Conservation (phyloP, 805 yeast species). For the Ogataea henricii region DNA sequence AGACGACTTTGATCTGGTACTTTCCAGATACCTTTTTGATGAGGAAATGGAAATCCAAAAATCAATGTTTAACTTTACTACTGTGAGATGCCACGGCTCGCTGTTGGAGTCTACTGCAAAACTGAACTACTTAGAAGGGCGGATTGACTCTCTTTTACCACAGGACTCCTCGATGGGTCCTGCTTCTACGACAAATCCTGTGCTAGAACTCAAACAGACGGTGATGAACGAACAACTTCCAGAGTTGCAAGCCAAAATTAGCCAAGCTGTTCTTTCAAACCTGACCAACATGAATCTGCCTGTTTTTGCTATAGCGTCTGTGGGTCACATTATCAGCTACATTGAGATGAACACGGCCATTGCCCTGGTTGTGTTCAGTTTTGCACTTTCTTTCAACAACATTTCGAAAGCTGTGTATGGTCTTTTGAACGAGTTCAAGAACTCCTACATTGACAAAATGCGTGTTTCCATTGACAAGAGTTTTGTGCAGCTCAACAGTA, state of each 20-base stretch:
- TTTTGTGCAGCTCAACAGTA: constrained; percentile 18
- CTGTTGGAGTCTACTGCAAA: constrained; percentile 28
- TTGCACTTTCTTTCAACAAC: constrained; percentile 30
- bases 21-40: constrained; percentile 32
- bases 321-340: constrained; percentile 31
- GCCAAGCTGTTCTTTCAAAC: constrained; percentile 25
- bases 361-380: constrained; percentile 31
- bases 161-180: neutral
- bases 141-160: constrained; percentile 31
- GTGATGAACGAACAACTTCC: constrained; percentile 29
- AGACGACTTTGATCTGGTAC: constrained; percentile 35
- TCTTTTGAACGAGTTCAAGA: constrained; percentile 24
- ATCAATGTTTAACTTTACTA: constrained; percentile 26
- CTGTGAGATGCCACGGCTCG: constrained; percentile 34
- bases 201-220: constrained; percentile 19
- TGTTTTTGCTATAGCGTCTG: constrained; percentile 24
- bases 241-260: constrained; percentile 28
- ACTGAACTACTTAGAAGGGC: constrained; percentile 35
- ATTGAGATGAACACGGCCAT: constrained; percentile 30
- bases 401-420: constrained; percentile 25
- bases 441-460: constrained; percentile 29
- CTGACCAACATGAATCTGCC: constrained; percentile 31
- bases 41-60: constrained; percentile 25
- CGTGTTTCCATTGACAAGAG: constrained; percentile 31
- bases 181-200: constrained; percentile 15